Evolutionary conservation across 805 yeast genomes (phyloP), one percentile per base, ranked within the genome.

Genomic region (Wickerhamomyces subpelliculosus): DNA sequence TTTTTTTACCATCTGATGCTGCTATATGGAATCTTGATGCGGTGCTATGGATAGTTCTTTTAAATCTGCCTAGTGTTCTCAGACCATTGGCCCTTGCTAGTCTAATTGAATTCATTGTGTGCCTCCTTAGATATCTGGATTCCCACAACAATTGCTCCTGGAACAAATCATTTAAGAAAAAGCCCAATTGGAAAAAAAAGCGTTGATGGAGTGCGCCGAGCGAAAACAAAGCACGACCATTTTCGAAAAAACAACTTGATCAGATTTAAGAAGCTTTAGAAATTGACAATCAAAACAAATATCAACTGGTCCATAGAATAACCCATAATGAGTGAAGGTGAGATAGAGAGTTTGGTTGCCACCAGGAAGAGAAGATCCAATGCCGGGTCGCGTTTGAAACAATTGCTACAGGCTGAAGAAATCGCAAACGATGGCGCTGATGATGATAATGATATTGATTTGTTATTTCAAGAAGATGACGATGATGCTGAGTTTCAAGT

Each of bases 351-450:
- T 49, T 68, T 87, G 39, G 82, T 83, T 48, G 77, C 84, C 17
- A 81, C 95, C 4, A 73, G 97, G 44, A 64, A 76, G 43, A 69
- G 86, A 46, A 75, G 98, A 38, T 60, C 87, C 32, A 93, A 90
- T 62, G 98, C 98, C 2, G 98, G 98, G 13, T 82, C 85, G 37
- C 69, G 93, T 38, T 66, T 93, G 55, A 75, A 76, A 51, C 77
- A 78, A 40, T 69, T 93, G 42, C 64, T 93, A 16, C 83, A 78
- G 41, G 70, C 84, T 22, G 95, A 75, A 45, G 81, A 75, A 34
- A 54, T 63, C 8, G 47, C 59, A 2, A 64, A 57, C 7, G 55
- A 64, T 12, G 66, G 64, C 13, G 69, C 66, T 4, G 87, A 85
- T 31, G 95, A 84, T 31, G 94, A 85, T 44, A 88, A 82, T 47